Percentiles rank a stretch among this genome's conserved stretches.
These are phyloP conservation scores for Alternaria triticina DNA, from an alignment of 2,329 filamentous ascomycete genomes.

Conservation along the genomic window DNA sequence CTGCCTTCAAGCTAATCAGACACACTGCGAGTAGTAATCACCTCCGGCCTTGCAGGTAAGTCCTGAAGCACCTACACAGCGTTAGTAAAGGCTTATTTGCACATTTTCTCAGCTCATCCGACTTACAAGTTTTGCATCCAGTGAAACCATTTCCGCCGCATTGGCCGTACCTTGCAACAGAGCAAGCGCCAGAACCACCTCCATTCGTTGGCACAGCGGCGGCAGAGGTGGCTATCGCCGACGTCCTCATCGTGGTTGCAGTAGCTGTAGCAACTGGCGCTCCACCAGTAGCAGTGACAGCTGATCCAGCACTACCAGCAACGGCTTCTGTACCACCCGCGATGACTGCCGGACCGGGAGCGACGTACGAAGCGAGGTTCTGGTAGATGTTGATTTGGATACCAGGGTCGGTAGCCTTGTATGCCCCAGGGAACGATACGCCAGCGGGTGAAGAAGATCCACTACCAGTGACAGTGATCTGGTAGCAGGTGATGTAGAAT, in stretches of 20 bases:
- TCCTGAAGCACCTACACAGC: conserved; percentile 4
- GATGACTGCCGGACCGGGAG: conserved; percentile 58
- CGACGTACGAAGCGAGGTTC: conserved; percentile 53
- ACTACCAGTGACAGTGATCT: conserved; percentile 64
- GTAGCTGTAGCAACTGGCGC: conserved; percentile 17
- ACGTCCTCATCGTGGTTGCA: conserved; percentile 16
- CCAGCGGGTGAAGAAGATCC: conserved; percentile 57
- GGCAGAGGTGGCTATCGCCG: conserved; percentile 9
- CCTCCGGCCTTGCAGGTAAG: conserved; percentile 5
- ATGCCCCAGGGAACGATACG: conserved; percentile 60
- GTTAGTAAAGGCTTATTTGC: not conserved
- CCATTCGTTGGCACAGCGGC: conserved; percentile 21
- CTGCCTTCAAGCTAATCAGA: not conserved
- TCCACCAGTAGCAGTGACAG: conserved; percentile 26
- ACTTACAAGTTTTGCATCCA: conserved; percentile 14
- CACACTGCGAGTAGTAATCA: conserved; percentile 9
- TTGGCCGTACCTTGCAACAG: conserved; percentile 35
- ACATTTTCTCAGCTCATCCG: not conserved
- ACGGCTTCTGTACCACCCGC: conserved; percentile 36
- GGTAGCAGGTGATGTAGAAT: conserved; percentile 59
- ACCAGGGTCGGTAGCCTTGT: conserved; percentile 64
- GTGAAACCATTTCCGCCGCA: conserved; percentile 36
- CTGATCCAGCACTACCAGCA: conserved; percentile 35
- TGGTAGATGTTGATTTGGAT: conserved; percentile 68
- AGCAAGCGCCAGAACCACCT: conserved; percentile 19